Conservation (phyloP, 257 asterid species). For the Solanum infundibuliforme region DNA sequence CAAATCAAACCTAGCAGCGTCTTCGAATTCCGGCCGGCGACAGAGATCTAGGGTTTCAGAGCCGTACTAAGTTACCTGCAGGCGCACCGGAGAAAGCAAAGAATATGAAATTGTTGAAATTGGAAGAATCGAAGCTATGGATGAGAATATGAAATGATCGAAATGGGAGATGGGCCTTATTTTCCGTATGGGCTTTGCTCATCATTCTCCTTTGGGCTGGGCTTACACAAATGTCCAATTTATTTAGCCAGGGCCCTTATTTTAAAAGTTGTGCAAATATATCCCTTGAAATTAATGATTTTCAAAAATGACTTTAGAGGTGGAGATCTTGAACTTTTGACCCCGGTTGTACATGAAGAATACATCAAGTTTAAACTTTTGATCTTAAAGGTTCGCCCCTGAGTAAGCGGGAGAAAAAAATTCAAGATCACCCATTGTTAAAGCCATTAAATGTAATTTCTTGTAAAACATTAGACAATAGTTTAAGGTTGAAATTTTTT, state of each 20-base stretch:
- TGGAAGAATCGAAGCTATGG: background rate
- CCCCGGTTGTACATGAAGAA: background rate
- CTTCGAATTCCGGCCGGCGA: background rate
- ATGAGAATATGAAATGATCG: background rate
- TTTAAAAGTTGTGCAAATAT: background rate
- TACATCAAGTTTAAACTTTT: background rate
- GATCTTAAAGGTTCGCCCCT: background rate
- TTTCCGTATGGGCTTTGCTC: background rate
- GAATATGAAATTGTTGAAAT: background rate
- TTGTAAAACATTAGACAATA: too few relatives aligned
- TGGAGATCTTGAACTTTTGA: background rate
- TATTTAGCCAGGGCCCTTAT: background rate
- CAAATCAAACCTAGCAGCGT: background rate
- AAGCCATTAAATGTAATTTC: too few relatives aligned
- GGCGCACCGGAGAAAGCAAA: background rate
- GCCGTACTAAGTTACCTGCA: background rate
- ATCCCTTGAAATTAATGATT: background rate
- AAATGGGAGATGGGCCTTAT: background rate
- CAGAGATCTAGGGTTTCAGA: background rate
- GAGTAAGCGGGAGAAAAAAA: background rate
- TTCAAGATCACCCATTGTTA: background rate
- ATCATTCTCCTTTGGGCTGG: background rate
- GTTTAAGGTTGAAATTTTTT: background rate
- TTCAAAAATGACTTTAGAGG: background rate
- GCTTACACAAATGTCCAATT: background rate